Evolutionary conservation across 2,329 filamentous ascomycete species (phyloP).

Genomic region (Teratosphaeria destructans): DNA sequence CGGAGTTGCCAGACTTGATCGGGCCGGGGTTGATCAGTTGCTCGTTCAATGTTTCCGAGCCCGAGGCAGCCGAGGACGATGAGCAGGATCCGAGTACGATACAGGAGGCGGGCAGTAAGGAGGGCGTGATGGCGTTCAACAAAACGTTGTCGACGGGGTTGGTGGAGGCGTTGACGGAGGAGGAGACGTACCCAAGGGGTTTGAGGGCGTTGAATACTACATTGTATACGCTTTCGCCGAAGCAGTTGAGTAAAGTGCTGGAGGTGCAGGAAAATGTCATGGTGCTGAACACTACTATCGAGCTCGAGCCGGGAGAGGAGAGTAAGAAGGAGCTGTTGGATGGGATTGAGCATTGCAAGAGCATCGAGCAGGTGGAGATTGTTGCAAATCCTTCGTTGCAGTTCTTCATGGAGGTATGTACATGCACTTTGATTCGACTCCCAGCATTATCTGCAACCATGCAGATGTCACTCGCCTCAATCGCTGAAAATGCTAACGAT

Average conservation of each 20-base stretch:
- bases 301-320: slow-evolving; percentile 26
- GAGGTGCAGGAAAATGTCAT: slow-evolving; percentile 28
- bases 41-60: slow-evolving; percentile 28
- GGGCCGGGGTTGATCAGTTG: slow-evolving; percentile 29
- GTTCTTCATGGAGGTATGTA: slow-evolving; percentile 29
- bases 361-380: slow-evolving; percentile 31
- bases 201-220: slow-evolving; percentile 31
- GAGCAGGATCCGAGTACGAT: slow-evolving; percentile 23
- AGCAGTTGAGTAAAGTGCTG: slow-evolving; percentile 27
- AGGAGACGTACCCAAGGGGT: slow-evolving; percentile 23
- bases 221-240: slow-evolving; percentile 30
- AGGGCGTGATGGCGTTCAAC: slow-evolving; percentile 28
- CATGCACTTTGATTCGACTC: background rate
- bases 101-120: slow-evolving; percentile 19
- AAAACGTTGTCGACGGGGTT: slow-evolving; percentile 19
- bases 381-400: slow-evolving; percentile 28
- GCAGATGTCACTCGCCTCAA: background rate
- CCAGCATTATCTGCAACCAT: background rate
- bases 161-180: slow-evolving; percentile 25
- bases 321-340: slow-evolving; percentile 27
- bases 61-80: slow-evolving; percentile 24
- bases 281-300: slow-evolving; percentile 29
- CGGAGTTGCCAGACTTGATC: slow-evolving; percentile 27
- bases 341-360: slow-evolving; percentile 19
- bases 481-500: slow-evolving; percentile 4